Percentiles rank a stretch among this genome's conserved stretches.
Conservation (phyloP, 2,329 filamentous ascomycete genomes). For the Fusarium multiceps region DNA sequence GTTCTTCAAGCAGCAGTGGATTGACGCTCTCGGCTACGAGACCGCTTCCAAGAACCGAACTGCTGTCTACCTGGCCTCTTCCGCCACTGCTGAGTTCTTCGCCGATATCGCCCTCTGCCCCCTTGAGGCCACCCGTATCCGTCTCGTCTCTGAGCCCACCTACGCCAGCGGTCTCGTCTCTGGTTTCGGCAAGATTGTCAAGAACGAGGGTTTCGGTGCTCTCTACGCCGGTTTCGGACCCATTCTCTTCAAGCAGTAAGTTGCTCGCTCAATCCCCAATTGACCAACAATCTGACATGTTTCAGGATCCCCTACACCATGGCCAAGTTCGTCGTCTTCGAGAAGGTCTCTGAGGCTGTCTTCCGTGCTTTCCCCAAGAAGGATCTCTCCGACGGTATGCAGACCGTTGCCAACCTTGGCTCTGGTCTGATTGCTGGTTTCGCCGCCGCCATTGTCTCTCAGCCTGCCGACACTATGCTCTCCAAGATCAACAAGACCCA, state of each 20-base stretch:
- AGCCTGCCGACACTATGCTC: conserved; percentile 93
- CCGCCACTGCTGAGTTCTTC: conserved; percentile 72
- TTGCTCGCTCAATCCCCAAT: conserved; percentile 8
- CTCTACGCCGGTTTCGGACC: conserved; percentile 94
- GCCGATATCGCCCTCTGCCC: conserved; percentile 88
- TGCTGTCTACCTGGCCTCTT: conserved; percentile 80
- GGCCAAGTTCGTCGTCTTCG: conserved; percentile 94
- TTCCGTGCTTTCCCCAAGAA: conserved; percentile 78
- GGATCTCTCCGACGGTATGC: conserved; percentile 71
- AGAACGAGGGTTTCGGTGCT: conserved; percentile 83
- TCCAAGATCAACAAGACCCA: conserved; percentile 97
- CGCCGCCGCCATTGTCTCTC: conserved; percentile 86
- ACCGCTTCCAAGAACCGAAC: conserved; percentile 82
- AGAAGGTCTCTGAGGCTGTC: conserved; percentile 83
- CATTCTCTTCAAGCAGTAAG: conserved; percentile 72
- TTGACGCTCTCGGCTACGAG: conserved; percentile 82
- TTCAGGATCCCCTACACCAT: conserved; percentile 88
- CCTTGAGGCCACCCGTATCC: conserved; percentile 92
- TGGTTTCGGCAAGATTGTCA: conserved; percentile 85
- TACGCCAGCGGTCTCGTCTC: conserved; percentile 83
- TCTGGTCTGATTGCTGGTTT: conserved; percentile 71
- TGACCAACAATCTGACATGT: conserved; percentile 33
- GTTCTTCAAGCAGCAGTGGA: conserved; percentile 94
- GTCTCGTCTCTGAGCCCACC: conserved; percentile 87
- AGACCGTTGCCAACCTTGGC: conserved; percentile 84